Conservation (phyloP, 73 alveolate species). For the Durusdinium trenchii region DNA sequence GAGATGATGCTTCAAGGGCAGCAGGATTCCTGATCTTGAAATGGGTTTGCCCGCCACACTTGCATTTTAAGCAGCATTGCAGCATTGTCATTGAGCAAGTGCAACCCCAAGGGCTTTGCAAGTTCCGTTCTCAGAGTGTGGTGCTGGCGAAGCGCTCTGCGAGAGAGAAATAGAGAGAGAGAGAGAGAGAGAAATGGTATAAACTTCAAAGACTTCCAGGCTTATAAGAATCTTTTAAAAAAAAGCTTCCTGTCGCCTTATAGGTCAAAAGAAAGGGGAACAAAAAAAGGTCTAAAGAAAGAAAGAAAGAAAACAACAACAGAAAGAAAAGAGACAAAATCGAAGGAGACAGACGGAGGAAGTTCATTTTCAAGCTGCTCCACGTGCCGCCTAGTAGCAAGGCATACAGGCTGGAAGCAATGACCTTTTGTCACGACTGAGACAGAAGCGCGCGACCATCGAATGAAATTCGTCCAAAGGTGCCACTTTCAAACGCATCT, state of each 20-base stretch:
- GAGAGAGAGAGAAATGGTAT: too few species aligned
- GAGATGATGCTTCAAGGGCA: too few species aligned
- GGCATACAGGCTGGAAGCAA: slow-evolving; percentile 87
- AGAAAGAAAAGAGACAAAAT: neutral
- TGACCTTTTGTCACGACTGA: slow-evolving; percentile 66
- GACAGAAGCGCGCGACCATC: slow-evolving; percentile 79
- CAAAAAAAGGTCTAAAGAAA: neutral
- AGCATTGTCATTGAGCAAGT: too few species aligned
- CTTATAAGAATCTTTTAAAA: too few species aligned
- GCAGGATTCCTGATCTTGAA: too few species aligned
- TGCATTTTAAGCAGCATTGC: too few species aligned
- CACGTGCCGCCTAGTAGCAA: neutral
- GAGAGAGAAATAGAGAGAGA: too few species aligned
- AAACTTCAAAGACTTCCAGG: too few species aligned
- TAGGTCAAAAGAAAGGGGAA: neutral
- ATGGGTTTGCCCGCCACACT: too few species aligned
- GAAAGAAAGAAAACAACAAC: neutral
- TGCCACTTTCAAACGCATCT: too few species aligned
- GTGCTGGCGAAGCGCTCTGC: neutral
- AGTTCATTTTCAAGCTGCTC: neutral
- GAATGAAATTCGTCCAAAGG: slow-evolving; percentile 50
- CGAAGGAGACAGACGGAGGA: neutral
- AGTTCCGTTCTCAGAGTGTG: slow-evolving; percentile 29
- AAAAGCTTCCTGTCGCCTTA: too few species aligned
- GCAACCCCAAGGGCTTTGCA: slow-evolving; percentile 45